These are phyloP conservation scores for Solanum pimpinellifolium DNA, from an alignment of 257 asterid species.

Conservation along the genomic window DNA sequence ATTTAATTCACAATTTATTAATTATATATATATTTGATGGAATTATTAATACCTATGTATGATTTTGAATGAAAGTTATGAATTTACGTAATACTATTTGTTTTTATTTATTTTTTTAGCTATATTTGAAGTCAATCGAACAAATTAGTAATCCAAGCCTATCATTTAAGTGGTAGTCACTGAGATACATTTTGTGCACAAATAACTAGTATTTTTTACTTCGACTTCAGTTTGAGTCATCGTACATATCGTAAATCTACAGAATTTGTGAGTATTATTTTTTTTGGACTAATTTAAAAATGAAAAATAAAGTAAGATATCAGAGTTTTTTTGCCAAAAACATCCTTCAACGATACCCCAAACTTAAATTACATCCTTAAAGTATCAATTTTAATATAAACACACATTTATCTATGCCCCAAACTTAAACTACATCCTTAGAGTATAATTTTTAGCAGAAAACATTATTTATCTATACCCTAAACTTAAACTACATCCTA, in stretches of 20 bases:
- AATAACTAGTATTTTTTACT: background rate
- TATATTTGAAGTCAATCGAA: background rate
- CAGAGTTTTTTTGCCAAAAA: no score
- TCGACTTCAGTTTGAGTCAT: background rate
- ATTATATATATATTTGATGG: background rate
- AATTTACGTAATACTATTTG: background rate
- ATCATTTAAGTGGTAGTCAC: background rate
- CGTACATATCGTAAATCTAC: background rate
- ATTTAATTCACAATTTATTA: background rate
- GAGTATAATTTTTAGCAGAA: no score
- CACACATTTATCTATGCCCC: no score
- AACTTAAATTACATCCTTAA: no score
- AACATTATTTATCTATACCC: no score
- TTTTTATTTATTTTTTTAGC: background rate
- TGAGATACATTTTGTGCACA: background rate
- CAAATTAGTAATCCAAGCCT: background rate
- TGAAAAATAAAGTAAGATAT: background rate
- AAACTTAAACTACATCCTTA: no score
- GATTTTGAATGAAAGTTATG: background rate
- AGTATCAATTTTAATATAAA: no score
- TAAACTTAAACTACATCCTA: no score
- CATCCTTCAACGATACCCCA: no score
- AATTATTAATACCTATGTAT: background rate
- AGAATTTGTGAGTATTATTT: background rate
- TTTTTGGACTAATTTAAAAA: background rate